Base-by-base conservation (phyloP, 2,329 filamentous ascomycete species). In the Venturia carpophila region DNA sequence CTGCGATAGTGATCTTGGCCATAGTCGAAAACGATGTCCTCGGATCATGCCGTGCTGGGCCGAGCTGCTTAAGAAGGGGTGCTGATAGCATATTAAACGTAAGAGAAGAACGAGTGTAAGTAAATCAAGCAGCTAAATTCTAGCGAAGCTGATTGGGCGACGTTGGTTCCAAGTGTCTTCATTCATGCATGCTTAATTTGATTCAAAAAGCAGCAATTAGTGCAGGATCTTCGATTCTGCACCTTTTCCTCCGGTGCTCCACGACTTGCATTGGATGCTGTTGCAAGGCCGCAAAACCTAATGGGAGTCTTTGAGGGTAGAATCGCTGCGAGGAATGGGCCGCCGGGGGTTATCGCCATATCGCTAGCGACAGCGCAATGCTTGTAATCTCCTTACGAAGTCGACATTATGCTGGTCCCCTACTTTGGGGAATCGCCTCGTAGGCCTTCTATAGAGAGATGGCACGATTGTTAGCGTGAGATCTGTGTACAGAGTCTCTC, bases 401-500 rank as follows among this genome's bases (percentile, higher is more conserved):
- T 7, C 45, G n/a, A 24, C n/a, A 6, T 24, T n/a, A 11, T 49
- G n/a, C 19, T n/a, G 4, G 7, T 13, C 10, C 13, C 11, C 21
- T 27, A 6, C 2, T 52, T 17, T 52, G 11, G 21, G 5, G 9
- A 10, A 52, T 6, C n/a, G 10, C 21, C 21, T 9, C 30, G 15
- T 11, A 41, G 39, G 39, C 4, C 39, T 11, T 11, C 15, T 11
- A 21, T 27, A 21, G 5, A 49, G 21, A 27, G 21, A 24, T n/a
- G 21, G 21, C 21, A 52, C 21, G 27, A 27, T 3, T 27, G 10
- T 52, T 21, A 52, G 47, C 47, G n/a, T 21, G 17, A 52, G 21
- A 9, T 27, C 27, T 13, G 21, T 10, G 24, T 17, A 5, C 5
- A 24, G 37, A 17, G 24, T 34, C 21, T 41, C 34, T 74, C 69